Percentiles rank a stretch among this genome's conserved stretches.
Evolutionary conservation across 1,284 basidiomycete species (phyloP).

Genomic region (Melampsora abietis-canadensis): DNA sequence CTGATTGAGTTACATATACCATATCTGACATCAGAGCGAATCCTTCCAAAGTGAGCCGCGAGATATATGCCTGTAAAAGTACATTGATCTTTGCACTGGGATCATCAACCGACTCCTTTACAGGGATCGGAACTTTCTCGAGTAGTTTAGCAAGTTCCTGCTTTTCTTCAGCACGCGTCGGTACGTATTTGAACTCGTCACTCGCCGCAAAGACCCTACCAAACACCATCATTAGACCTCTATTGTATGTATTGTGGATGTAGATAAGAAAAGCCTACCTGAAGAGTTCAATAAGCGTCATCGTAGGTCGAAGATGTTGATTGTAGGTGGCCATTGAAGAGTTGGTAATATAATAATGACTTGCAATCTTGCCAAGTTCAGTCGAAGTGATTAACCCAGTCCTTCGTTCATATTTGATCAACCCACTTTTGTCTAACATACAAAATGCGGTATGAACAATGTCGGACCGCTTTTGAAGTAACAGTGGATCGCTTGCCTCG

Average conservation of each 20-base stretch:
- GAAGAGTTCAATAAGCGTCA: slow-evolving; percentile 87
- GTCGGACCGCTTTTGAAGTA: slow-evolving; percentile 83
- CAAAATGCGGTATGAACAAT: slow-evolving; percentile 91
- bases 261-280: slow-evolving; percentile 46
- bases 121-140: slow-evolving; percentile 92
- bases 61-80: slow-evolving; percentile 90
- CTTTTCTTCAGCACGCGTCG: slow-evolving; percentile 61
- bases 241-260: background rate
- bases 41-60: slow-evolving; percentile 87
- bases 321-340: slow-evolving; percentile 96
- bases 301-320: slow-evolving; percentile 82
- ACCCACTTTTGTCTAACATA: slow-evolving; percentile 85
- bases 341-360: slow-evolving; percentile 94
- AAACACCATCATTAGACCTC: background rate
- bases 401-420: slow-evolving; percentile 88
- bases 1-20: slow-evolving; percentile 64
- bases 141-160: slow-evolving; percentile 86
- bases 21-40: slow-evolving; percentile 97
- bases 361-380: slow-evolving; percentile 89
- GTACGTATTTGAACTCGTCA: slow-evolving; percentile 94
- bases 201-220: slow-evolving; percentile 85
- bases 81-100: slow-evolving; percentile 97
- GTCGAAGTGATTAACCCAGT: slow-evolving; percentile 85
- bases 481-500: slow-evolving; percentile 73
- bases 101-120: slow-evolving; percentile 95